Evolutionary conservation across 176 grass and related monocot genomes (phyloP).

Genomic region (Zea luxurians): DNA sequence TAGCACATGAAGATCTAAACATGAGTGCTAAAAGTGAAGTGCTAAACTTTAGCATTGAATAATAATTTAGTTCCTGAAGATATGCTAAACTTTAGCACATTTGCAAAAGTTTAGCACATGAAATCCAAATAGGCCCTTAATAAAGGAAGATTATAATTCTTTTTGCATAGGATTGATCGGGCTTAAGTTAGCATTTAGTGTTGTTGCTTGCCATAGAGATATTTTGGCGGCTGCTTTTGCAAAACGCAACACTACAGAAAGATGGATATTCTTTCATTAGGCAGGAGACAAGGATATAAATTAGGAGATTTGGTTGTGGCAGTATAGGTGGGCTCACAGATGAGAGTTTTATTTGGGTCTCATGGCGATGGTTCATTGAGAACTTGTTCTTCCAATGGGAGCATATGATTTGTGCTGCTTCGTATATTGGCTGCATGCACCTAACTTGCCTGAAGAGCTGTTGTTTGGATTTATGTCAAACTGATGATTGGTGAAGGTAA

Average conservation of each 20-base stretch:
- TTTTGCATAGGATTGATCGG: not conserved
- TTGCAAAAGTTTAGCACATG: too few species aligned
- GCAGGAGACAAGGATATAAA: not conserved
- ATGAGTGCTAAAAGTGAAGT: too few species aligned
- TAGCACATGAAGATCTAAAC: too few species aligned
- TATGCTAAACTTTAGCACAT: too few species aligned
- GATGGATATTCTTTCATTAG: not conserved
- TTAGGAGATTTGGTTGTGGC: not conserved
- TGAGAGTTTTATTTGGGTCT: not conserved
- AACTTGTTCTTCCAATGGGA: not conserved
- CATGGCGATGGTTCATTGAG: not conserved
- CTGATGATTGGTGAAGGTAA: not conserved
- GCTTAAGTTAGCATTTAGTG: not conserved
- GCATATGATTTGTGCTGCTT: not conserved
- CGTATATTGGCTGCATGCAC: not conserved
- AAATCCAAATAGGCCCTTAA: not conserved
- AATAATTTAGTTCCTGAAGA: too few species aligned
- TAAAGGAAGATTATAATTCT: not conserved
- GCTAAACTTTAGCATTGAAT: too few species aligned
- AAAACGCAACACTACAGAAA: not conserved
- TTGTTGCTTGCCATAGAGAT: not conserved
- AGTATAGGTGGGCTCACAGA: not conserved
- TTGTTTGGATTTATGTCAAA: not conserved
- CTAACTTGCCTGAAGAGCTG: not conserved
- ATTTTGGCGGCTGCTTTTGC: not conserved